phyloP scores from a whole-genome alignment of 768 basidiomycete genomes.

The Mycena capillaripes region DNA sequence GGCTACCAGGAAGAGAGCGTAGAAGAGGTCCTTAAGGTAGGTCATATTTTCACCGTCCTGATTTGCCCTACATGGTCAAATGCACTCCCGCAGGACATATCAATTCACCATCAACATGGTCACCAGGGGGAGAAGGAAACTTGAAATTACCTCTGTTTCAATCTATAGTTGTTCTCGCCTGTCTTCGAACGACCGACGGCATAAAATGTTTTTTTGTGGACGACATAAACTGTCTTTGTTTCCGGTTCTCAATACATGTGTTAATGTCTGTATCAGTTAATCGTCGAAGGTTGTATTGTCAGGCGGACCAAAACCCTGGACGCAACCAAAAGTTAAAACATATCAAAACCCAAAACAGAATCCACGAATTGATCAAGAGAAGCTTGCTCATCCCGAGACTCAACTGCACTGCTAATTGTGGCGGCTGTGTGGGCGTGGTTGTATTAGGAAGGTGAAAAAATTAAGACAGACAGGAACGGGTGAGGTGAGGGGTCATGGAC shows the following conservation, averaged over 20 bases:
- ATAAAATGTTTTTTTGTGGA: too few relatives aligned
- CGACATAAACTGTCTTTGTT: conserved; percentile 9
- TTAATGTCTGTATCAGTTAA: conserved; percentile 6
- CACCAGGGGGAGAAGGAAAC: conserved; percentile 1
- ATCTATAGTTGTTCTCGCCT: conserved; percentile 13
- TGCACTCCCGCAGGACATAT: conserved; percentile 4
- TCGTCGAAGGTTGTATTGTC: conserved; percentile 5
- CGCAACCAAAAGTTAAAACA: not conserved
- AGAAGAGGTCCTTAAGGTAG: conserved; percentile 11
- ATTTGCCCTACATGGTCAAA: conserved; percentile 6
- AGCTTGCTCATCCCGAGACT: too few relatives aligned
- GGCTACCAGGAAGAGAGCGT: conserved; percentile 6
- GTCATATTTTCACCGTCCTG: conserved; percentile 5
- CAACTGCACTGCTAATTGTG: too few relatives aligned
- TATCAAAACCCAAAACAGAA: not conserved
- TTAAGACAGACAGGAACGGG: too few relatives aligned
- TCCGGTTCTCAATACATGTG: conserved; percentile 1
- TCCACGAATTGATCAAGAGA: not conserved
- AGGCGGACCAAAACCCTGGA: not conserved
- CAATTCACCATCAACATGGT: conserved; percentile 11
- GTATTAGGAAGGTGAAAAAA: too few relatives aligned
- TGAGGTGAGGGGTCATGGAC: too few relatives aligned
- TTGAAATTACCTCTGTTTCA: conserved; percentile 5
- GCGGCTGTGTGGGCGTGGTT: too few relatives aligned
- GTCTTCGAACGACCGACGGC: conserved; percentile 3